phyloP scores from a whole-genome alignment of 129 eudicot species.

The Artemisia annua region DNA sequence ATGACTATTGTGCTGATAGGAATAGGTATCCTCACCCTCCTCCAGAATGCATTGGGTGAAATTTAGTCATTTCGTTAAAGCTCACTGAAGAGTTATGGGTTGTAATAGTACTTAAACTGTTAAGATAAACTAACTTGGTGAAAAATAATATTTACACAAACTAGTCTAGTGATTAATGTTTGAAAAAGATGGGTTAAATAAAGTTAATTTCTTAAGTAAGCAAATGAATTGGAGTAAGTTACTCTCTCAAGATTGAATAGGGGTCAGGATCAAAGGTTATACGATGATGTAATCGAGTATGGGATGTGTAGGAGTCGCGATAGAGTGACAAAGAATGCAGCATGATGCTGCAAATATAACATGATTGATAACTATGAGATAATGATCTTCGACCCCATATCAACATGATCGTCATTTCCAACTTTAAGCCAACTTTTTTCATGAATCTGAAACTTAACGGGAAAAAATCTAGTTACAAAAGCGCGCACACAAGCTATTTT shows the following conservation, averaged over 20 bases:
- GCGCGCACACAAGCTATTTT: neutral
- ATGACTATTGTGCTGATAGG: slow-evolving; percentile 67
- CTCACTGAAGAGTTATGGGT: too few relatives aligned
- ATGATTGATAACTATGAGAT: neutral
- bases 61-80: slow-evolving; percentile 9
- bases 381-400: neutral
- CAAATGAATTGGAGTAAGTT: too few relatives aligned
- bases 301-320: neutral
- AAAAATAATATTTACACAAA: too few relatives aligned
- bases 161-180: too few relatives aligned
- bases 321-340: neutral
- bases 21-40: slow-evolving; percentile 47
- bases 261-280: neutral
- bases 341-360: neutral
- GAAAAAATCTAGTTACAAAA: neutral
- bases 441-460: neutral
- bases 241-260: too few relatives aligned
- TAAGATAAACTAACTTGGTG: too few relatives aligned
- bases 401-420: neutral
- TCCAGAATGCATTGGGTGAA: slow-evolving; percentile 47
- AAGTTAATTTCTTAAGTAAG: too few relatives aligned
- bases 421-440: neutral
- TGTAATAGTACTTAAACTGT: neutral
- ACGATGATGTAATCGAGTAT: neutral
- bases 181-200: too few relatives aligned